Base-by-base conservation (phyloP, 495 filamentous ascomycete species). In the Aspergillus funiculosus region DNA sequence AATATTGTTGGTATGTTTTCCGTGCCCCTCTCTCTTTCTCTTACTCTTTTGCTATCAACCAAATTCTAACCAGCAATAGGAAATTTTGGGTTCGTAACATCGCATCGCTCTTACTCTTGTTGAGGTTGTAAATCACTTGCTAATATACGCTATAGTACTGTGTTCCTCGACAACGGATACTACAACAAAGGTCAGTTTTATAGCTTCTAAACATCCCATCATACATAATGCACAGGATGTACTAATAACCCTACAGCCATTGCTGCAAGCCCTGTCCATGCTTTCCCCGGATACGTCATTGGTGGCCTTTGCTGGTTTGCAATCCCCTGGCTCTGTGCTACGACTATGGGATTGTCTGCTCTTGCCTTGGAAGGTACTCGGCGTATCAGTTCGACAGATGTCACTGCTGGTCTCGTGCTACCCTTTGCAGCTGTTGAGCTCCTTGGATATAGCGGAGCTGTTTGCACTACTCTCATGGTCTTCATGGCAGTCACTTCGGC, bases 401-500 rank as follows among this genome's bases (percentile, higher is more conserved):
- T 97, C 1, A 82, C 75, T 17, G 87, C 91, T 4, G 91, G 91
- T 14, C 73, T 97, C 2, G 89, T 95, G 15, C 75, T 97, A 1
- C 91, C 91, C 0, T 86, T 88, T 44, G 91, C 89, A 2, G 84
- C 91, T 1, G 86, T 94, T 39, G 86, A 89, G n/a, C 63, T 97
- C 4, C 76, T 95, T 17, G 91, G 91, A 2, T 86, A 83, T 56
- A 90, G 89, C 7, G 91, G 91, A 24, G 91, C 91, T 2, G 83
- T 81, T 18, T 86, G 80, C 19, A 88, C 87, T 0, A 76, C 94
- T 0, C 68, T 97, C 10, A 82, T 97, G 44, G 80, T 96, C 41
- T 96, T 97, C 73, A 94, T 96, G 87, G 91, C 91, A 13, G 90
- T 96, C 32, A 97, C 91, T 2, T 87, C 81, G 8, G 90, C 91